Evolutionary conservation across 108 stramenopile species (phyloP).

Genomic region (Fragilaria crotonensis): DNA sequence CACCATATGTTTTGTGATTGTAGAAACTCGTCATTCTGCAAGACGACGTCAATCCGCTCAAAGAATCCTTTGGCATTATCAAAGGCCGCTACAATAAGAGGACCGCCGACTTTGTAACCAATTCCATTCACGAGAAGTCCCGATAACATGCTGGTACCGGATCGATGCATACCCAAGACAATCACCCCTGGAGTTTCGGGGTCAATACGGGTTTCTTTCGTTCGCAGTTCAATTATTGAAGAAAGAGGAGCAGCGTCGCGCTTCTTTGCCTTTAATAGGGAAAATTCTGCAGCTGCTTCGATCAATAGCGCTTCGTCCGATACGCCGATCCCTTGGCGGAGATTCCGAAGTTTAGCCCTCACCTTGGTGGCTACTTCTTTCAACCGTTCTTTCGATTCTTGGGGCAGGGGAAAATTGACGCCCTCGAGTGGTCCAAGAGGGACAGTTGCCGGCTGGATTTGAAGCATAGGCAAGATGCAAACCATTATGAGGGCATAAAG

Average conservation of each 20-base stretch:
- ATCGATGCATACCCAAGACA: conserved; percentile 87
- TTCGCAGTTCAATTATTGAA: neutral
- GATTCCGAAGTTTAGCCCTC: conserved; percentile 14
- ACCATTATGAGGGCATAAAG: conserved; percentile 36
- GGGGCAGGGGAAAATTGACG: conserved; percentile 7
- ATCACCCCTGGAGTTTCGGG: conserved; percentile 41
- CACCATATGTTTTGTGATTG: conserved; percentile 59
- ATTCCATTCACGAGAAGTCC: conserved; percentile 62
- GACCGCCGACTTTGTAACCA: conserved; percentile 70
- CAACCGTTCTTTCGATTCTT: conserved; percentile 13
- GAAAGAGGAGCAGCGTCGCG: neutral
- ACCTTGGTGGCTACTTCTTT: conserved; percentile 19
- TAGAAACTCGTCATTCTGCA: conserved; percentile 88
- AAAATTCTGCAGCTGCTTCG: conserved; percentile 28
- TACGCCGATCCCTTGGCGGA: conserved; percentile 25
- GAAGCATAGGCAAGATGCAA: conserved; percentile 27
- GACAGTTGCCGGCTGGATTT: neutral
- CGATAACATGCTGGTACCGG: conserved; percentile 72
- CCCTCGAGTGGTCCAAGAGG: conserved; percentile 3
- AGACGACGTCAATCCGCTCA: conserved; percentile 72
- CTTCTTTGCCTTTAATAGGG: conserved; percentile 11
- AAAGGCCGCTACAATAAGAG: conserved; percentile 40
- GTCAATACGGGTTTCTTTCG: conserved; percentile 5
- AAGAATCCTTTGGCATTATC: conserved; percentile 92
- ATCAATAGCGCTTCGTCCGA: conserved; percentile 34